These are phyloP conservation scores for Astrocystis sublimbata DNA, from an alignment of 495 filamentous ascomycete genomes.

Conservation along the genomic window DNA sequence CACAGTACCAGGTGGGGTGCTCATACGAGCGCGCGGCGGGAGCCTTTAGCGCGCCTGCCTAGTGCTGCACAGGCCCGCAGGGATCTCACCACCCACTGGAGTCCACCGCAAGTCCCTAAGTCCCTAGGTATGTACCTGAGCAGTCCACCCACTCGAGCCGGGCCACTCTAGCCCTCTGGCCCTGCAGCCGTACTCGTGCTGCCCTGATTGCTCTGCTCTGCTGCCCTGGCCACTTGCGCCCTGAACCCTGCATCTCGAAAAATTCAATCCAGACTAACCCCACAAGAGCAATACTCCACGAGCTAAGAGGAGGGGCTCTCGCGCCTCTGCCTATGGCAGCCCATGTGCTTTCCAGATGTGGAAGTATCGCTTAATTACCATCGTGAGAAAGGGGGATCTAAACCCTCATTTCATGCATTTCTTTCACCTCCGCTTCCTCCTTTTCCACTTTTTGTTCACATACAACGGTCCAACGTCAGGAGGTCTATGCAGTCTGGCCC, in stretches of 20 bases:
- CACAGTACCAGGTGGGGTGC: slow-evolving; percentile 1
- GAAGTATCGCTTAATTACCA: slow-evolving; percentile 14
- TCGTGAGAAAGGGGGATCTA: slow-evolving; percentile 6
- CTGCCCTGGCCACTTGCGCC: too few relatives aligned
- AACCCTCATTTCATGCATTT: slow-evolving; percentile 17
- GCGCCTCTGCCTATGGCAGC: slow-evolving; percentile 17
- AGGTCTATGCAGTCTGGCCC: slow-evolving; percentile 19
- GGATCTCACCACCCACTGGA: slow-evolving; percentile 11
- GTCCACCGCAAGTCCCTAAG: too few relatives aligned
- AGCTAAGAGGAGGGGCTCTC: too few relatives aligned
- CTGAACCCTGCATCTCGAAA: slow-evolving; percentile 11
- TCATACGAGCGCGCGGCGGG: slow-evolving; percentile 16
- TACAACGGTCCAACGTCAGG: slow-evolving; percentile 1
- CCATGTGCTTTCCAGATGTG: slow-evolving; percentile 11
- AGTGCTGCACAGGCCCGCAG: slow-evolving; percentile 10
- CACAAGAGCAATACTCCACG: slow-evolving; percentile 12
- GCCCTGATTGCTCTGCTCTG: slow-evolving; percentile 2
- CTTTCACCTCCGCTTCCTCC: slow-evolving; percentile 10
- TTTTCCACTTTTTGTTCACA: slow-evolving; percentile 14
- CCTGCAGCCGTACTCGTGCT: not conserved
- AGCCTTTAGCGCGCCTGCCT: slow-evolving; percentile 11
- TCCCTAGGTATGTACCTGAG: too few relatives aligned
- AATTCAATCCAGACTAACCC: slow-evolving; percentile 16
- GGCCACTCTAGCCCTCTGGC: too few relatives aligned
- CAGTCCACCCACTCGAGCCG: too few relatives aligned